Evolutionary conservation across 495 filamentous ascomycete genomes (phyloP), one percentile per base, ranked within the genome.

Genomic region (Friedmanniomyces endolithicus): DNA sequence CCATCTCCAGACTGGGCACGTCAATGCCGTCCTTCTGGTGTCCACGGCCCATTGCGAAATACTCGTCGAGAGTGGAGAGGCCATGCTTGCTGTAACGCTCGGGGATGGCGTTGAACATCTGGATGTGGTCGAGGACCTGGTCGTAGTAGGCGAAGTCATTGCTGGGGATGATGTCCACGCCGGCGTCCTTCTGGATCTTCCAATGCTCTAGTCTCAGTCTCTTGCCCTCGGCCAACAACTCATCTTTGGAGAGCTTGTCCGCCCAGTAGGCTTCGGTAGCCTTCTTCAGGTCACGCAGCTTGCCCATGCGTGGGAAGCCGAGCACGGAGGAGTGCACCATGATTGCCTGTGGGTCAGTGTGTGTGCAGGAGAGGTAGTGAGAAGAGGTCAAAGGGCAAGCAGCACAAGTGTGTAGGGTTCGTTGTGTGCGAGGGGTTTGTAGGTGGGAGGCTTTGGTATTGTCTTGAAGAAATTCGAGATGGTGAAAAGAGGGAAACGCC

Each of bases 121-220:
- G 92, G 74, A 95, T 95, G 78, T 98, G 92, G 74, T 90, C 87
- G 37, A 98, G 86, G 69, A 98, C 84, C 68, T 98, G 92, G 71
- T 98, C 92, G 71, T 98, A 98, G 78, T 86, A 89, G 58, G 94
- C 86, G 70, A 98, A 98, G 84, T 98, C 92, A 70, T 97, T 97
- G 83, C 86, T 92, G 67, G 92, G 92, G 72, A 98, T 97, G 72
- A 87, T 78, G 66, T 95, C 87, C 67, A 95, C 89, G 68, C 92
- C 92, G 64, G 89, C 89, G 73, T 90, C 82, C 78, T 97, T 92
- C 78, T 96, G 92, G 75, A 97, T 88, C 78, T 94, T 88, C 92
- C 92, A 98, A 83, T 98, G 92, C 66, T 83, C 89, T 53, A 85
- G 77, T 77, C 92, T 86, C 57, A 98, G 87, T 67, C 88, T 80